A percentile compares a stretch with the other conserved stretches of the same genome.
phyloP scores from a whole-genome alignment of 192 early-diverging fungal genomes.

The Gigaspora rosea region DNA sequence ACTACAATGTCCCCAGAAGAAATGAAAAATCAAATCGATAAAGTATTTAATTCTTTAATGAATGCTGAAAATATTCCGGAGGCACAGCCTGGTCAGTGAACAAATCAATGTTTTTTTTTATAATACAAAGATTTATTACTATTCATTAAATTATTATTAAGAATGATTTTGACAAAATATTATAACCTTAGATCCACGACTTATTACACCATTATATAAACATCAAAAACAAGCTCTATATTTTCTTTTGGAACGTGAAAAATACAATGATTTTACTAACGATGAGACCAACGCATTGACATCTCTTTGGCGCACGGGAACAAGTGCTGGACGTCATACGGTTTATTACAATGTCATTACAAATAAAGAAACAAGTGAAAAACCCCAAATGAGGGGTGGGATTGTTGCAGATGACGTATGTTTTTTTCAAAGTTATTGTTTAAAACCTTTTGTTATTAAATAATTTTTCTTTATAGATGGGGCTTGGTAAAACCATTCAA shows the following conservation, averaged over 20 bases:
- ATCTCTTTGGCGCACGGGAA: slow-evolving; percentile 45
- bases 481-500: slow-evolving; percentile 62
- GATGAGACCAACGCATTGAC: slow-evolving; percentile 48
- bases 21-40: slow-evolving; percentile 58
- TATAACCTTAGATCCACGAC: neutral
- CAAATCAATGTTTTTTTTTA: neutral
- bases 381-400: slow-evolving; percentile 59
- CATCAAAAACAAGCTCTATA: slow-evolving; percentile 85
- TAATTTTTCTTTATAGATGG: slow-evolving; percentile 45
- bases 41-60: slow-evolving; percentile 60
- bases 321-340: slow-evolving; percentile 40
- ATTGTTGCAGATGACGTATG: slow-evolving; percentile 58
- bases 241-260: slow-evolving; percentile 79
- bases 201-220: slow-evolving; percentile 61
- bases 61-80: slow-evolving; percentile 50
- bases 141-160: neutral
- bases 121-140: neutral
- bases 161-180: neutral
- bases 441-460: neutral
- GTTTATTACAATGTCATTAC: slow-evolving; percentile 55
- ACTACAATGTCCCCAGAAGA: slow-evolving; percentile 37
- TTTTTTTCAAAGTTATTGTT: neutral
- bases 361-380: slow-evolving; percentile 40
- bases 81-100: slow-evolving; percentile 50
- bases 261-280: slow-evolving; percentile 56